Evolutionary conservation across 805 yeast species (phyloP).

Genomic region (Metschnikowia corniflorae): DNA sequence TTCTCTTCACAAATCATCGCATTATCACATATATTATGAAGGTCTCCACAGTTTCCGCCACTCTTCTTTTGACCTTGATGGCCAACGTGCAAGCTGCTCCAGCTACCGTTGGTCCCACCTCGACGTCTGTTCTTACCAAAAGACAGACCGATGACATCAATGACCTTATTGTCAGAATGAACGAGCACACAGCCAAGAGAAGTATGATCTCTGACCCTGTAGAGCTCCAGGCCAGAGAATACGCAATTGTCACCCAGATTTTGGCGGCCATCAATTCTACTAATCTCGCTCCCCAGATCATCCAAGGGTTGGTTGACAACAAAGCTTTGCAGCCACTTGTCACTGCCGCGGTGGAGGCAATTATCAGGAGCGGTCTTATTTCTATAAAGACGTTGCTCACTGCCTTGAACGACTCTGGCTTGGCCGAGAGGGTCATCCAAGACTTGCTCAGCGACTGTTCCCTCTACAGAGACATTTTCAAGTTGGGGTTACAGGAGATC

Average conservation of each 20-base stretch:
- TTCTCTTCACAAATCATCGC: no score
- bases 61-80: constrained; percentile 18
- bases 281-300: constrained; percentile 34
- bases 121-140: constrained; percentile 9
- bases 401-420: constrained; percentile 41
- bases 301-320: constrained; percentile 32
- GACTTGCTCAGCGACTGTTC: constrained; percentile 36
- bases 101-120: constrained; percentile 12
- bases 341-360: constrained; percentile 24
- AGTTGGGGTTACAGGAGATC: constrained; percentile 31
- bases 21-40: no score
- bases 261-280: constrained; percentile 36
- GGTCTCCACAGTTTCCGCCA: constrained; percentile 13
- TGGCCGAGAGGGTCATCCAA: constrained; percentile 35
- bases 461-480: constrained; percentile 38
- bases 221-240: constrained; percentile 36
- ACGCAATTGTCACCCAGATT: constrained; percentile 38
- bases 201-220: constrained; percentile 16
- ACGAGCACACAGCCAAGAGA: constrained; percentile 31
- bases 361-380: constrained; percentile 31
- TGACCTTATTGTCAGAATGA: constrained; percentile 26
- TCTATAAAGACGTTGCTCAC: constrained; percentile 36
- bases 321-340: constrained; percentile 29
- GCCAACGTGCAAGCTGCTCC: constrained; percentile 19
- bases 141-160: constrained; percentile 22